Evolutionary conservation across 768 basidiomycete genomes (phyloP), one percentile per base, ranked within the genome.

Genomic region (Xerocomus spinulosus): DNA sequence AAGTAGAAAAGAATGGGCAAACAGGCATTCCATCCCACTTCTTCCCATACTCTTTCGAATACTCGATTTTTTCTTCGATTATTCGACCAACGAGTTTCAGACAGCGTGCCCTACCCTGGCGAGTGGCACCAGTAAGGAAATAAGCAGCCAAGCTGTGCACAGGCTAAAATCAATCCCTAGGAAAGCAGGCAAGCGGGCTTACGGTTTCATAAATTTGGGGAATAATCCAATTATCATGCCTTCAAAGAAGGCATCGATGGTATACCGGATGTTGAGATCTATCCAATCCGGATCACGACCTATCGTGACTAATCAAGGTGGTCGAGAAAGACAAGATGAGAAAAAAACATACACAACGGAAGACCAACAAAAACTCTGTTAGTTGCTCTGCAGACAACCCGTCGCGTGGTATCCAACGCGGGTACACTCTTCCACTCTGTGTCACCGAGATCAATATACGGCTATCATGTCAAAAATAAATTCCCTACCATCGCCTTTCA

Each of bases 341-440:
- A 25, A 9, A 21, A 23, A 9, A 25, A 35, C 34, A 28, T 36
- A 77, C 79, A 79, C 2, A 75, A 40, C 9, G 76, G 75, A 21
- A 70, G 57, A 0, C 78, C 79, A 9, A 80, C 73, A 44, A 81
- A 76, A 5, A 71, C 42, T 15, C 80, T 70, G 53, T 75, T 77
- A 42, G 64, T 73, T 2, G 68, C 57, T 20, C 74, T 68, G 24
- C 68, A 66, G 7, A 79, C 57, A 9, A 80, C 54, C 23, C 65
- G 50, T 47, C 58, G 62, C 5, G 69, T 52, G 0, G 48, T 50
- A 4, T 62, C 54, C 7, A 66, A 28, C 0, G 53, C 64, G 0
- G 59, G 56, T 10, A 74, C 46, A 3, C 49, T 48, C 12, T 54
- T 58, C 77, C 77, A 79, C 20, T 72, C 75, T 76, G n/a, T 29